Evolutionary conservation across 1,139 yeast genomes (phyloP).

Genomic region (Candida tropicalis): DNA sequence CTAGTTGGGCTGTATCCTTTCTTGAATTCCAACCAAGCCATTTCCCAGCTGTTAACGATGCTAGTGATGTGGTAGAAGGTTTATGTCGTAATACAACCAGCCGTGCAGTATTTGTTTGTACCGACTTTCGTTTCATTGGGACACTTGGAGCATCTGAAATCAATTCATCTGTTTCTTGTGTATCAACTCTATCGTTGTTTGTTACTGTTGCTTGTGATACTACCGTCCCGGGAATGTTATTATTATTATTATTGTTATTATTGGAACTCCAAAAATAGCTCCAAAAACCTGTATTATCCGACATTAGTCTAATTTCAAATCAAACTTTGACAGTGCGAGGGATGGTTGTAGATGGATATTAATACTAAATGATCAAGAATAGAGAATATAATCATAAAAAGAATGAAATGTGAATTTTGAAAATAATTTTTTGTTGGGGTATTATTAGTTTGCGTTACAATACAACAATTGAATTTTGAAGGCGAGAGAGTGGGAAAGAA

Average conservation of each 20-base stretch:
- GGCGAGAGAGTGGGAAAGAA: background rate
- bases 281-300: constrained; percentile 3
- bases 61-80: constrained; percentile 23
- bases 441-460: too few relatives aligned
- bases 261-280: constrained; percentile 1
- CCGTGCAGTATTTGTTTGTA: background rate
- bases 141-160: background rate
- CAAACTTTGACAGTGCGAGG: too few relatives aligned
- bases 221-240: too few relatives aligned
- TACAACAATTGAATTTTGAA: too few relatives aligned
- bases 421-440: constrained; percentile 4
- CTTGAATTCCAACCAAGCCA: constrained; percentile 23
- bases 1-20: constrained; percentile 6
- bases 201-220: background rate
- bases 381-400: too few relatives aligned
- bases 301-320: background rate
- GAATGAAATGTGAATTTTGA: too few relatives aligned
- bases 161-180: background rate
- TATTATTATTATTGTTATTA: too few relatives aligned
- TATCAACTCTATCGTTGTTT: background rate
- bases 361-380: too few relatives aligned
- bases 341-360: too few relatives aligned
- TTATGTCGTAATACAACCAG: constrained; percentile 14
- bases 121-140: constrained; percentile 6
- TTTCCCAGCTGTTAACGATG: constrained; percentile 24